A percentile compares a stretch with the other conserved stretches of the same genome.
phyloP scores from a whole-genome alignment of 2,329 filamentous ascomycete genomes.

The Bertia moriformis region DNA sequence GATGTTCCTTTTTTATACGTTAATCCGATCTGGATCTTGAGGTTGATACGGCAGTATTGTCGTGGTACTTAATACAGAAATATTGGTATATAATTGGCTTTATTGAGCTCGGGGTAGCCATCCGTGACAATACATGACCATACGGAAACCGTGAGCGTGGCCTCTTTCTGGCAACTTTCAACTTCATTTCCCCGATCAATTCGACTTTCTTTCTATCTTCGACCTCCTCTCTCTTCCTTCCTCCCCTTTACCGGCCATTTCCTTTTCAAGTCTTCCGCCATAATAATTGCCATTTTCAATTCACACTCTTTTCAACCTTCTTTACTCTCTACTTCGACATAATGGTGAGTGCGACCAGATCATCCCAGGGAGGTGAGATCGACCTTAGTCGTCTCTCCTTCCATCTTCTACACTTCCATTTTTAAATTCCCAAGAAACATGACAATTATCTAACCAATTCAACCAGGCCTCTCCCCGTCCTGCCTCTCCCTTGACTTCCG shows the following conservation, averaged over 20 bases:
- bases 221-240: not conserved
- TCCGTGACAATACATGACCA: not conserved
- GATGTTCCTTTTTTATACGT: too few relatives aligned
- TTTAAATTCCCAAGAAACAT: too few relatives aligned
- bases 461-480: slow-evolving; percentile 9
- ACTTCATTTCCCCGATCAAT: not conserved
- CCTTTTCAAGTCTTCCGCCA: too few relatives aligned
- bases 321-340: not conserved
- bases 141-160: slow-evolving; percentile 1
- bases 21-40: too few relatives aligned
- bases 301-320: not conserved
- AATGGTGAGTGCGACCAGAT: not conserved
- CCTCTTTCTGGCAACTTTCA: not conserved
- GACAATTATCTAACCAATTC: too few relatives aligned
- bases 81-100: not conserved
- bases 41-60: too few relatives aligned
- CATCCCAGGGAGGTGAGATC: too few relatives aligned
- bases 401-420: not conserved
- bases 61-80: too few relatives aligned
- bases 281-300: too few relatives aligned
- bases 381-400: too few relatives aligned
- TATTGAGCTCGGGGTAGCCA: not conserved
- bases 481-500: slow-evolving; percentile 34
- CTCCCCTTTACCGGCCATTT: not conserved
- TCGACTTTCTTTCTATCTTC: not conserved